phyloP scores from a whole-genome alignment of 192 early-diverging fungal genomes.

The Cetraspora pellucida region DNA sequence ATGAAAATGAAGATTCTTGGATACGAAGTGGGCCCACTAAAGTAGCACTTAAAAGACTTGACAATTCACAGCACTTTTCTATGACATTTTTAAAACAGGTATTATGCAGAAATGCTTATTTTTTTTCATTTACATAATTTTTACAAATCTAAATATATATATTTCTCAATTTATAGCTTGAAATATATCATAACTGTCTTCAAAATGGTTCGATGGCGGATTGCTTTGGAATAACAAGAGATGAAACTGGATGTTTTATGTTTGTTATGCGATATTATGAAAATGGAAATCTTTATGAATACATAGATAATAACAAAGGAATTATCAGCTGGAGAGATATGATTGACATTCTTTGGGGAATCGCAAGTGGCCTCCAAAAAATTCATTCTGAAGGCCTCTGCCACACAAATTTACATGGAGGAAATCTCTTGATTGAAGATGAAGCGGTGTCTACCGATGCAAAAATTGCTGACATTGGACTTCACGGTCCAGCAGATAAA shows the following conservation, averaged over 20 bases:
- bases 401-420: constrained; percentile 10
- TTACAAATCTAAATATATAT: neutral
- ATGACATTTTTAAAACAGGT: neutral
- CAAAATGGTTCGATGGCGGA: neutral
- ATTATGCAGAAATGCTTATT: neutral
- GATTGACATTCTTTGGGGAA: constrained; percentile 1
- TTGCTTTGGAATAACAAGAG: constrained; percentile 8
- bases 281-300: neutral
- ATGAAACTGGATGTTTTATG: neutral
- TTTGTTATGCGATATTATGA: constrained; percentile 11
- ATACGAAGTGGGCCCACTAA: neutral
- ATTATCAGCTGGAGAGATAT: neutral
- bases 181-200: neutral
- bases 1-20: neutral
- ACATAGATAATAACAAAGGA: neutral
- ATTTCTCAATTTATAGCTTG: neutral
- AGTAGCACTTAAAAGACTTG: constrained; percentile 2
- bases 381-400: neutral
- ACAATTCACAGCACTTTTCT: neutral
- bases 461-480: neutral
- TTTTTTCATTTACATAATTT: neutral
- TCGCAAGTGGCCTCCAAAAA: neutral
- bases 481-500: neutral
- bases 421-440: constrained; percentile 11
- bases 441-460: neutral